These are phyloP conservation scores for Lanmaoa pseudosensibilis DNA, from an alignment of 768 basidiomycete genomes.

Conservation along the genomic window DNA sequence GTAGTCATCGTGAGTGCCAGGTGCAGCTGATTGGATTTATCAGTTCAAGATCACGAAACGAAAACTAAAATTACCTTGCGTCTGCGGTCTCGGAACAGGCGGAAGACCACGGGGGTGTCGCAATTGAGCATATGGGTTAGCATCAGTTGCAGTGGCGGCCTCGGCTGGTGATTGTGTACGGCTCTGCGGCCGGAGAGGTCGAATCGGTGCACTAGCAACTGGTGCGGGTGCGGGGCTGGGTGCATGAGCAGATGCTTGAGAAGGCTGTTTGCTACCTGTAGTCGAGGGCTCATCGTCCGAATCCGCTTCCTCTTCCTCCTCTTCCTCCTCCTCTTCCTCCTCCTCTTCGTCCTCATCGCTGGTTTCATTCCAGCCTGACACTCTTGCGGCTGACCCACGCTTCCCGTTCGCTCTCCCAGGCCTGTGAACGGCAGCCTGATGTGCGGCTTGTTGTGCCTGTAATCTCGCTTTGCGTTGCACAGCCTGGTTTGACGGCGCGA, in stretches of 20 bases:
- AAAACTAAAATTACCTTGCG: conserved; percentile 41
- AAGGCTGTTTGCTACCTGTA: conserved; percentile 34
- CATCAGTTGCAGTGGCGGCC: conserved; percentile 30
- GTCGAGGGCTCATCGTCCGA: conserved; percentile 51
- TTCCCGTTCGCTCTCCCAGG: conserved; percentile 60
- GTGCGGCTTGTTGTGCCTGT: conserved; percentile 81
- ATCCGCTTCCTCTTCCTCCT: conserved; percentile 66
- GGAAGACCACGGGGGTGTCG: conserved; percentile 65
- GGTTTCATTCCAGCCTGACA: conserved; percentile 59
- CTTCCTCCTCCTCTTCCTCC: conserved; percentile 79
- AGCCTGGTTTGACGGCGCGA: conserved; percentile 82
- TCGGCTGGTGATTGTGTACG: conserved; percentile 33
- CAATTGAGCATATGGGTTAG: conserved; percentile 45
- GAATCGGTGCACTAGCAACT: conserved; percentile 25
- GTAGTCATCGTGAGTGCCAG: conserved; percentile 49
- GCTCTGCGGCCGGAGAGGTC: conserved; percentile 31
- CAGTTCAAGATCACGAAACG: background rate
- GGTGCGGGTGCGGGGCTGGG: conserved; percentile 20
- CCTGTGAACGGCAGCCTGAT: conserved; percentile 71
- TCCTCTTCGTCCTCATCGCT: conserved; percentile 81
- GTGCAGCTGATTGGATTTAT: conserved; percentile 13
- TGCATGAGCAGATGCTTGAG: conserved; percentile 20
- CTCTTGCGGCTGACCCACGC: conserved; percentile 41
- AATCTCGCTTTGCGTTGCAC: conserved; percentile 81
- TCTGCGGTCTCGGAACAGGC: conserved; percentile 53